These are phyloP conservation scores for Ustilago hordei DNA, from an alignment of 1,284 basidiomycete genomes.

Conservation along the genomic window DNA sequence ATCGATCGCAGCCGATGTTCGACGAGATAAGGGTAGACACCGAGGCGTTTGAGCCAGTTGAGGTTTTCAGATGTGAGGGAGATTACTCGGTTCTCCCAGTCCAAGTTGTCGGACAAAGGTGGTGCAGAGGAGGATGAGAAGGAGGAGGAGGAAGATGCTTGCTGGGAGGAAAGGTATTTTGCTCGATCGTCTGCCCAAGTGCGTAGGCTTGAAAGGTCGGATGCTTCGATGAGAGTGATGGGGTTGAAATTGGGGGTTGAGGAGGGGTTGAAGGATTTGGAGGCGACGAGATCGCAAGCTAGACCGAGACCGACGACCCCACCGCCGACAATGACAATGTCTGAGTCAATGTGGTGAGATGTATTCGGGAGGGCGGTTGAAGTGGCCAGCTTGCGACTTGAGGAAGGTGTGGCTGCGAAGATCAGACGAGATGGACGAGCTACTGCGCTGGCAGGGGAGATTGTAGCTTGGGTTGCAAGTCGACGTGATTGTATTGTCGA, in stretches of 20 bases:
- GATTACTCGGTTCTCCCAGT: constrained; percentile 68
- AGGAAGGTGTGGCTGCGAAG: neutral
- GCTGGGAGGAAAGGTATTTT: constrained; percentile 9
- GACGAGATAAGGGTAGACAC: constrained; percentile 55
- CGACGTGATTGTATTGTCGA: neutral
- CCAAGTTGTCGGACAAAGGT: constrained; percentile 30
- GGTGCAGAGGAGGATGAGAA: constrained; percentile 20
- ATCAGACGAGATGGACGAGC: constrained; percentile 16
- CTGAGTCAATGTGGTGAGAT: constrained; percentile 30
- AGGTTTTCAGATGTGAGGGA: constrained; percentile 65
- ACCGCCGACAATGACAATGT: constrained; percentile 66
- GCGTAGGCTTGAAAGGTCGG: constrained; percentile 48
- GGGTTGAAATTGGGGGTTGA: constrained; percentile 6
- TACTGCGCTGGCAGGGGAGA: neutral
- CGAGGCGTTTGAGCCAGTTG: constrained; percentile 61
- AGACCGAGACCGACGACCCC: constrained; percentile 66
- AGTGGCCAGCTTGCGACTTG: constrained; percentile 16
- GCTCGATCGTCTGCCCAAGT: constrained; percentile 46
- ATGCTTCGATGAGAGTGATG: constrained; percentile 61
- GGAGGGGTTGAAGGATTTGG: constrained; percentile 19
- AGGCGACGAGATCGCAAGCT: constrained; percentile 46
- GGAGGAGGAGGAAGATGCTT: constrained; percentile 1
- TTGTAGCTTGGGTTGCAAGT: neutral
- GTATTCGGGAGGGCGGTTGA: neutral
- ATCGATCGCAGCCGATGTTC: constrained; percentile 54